Evolutionary conservation across 331 rosid species (phyloP), one percentile per base, ranked within the genome.

Genomic region (Pyracantha coccinea): DNA sequence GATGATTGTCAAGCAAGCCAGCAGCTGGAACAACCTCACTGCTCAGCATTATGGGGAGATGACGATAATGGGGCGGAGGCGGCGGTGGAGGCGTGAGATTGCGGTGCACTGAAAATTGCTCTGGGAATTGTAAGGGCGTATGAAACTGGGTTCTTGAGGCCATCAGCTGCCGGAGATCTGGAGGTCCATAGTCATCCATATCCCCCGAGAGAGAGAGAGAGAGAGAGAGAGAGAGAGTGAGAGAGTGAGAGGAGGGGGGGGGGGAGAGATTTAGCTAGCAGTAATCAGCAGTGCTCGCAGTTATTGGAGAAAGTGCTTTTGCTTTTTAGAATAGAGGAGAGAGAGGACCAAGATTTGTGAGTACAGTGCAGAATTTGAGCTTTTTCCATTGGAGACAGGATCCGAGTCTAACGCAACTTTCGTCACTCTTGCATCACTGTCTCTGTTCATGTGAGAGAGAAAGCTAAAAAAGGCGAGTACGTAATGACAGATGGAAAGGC

Each of bases 351-450:
- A 54, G 5, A 19, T 54, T 41, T 41, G 47, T 41, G 47, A 10
- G 47, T 41, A 15, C 47, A 41, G 47, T 41, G 47, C 47, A 64
- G 23, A 79, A 59, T 67, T 19, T 53, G 83, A 75, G 77, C 35
- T 35, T 75, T 57, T 52, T 27, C 10, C 27, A 16, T 41, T 72
- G 91, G 91, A 71, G 97, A 89, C 97, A 91, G 97, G 97, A 91
- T 91, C 97, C 97, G 97, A 91, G 92, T 91, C 92, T 86, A 87
- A 87, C 97, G 97, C 89, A 54, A 67, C 28, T 74, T 68, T 78
- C 84, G 78, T 81, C 85, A 89, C 59, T 74, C 83, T 89, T 83
- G 78, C 82, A 74, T 84, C 81, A 81, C 78, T 53, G 7, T 31
- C 50, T n/a, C n/a, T n/a, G 45, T 28, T 6, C 33, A 59, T 10